These are phyloP conservation scores for Trichoderma guizhouense DNA, from an alignment of 2,329 filamentous ascomycete species.

Conservation along the genomic window DNA sequence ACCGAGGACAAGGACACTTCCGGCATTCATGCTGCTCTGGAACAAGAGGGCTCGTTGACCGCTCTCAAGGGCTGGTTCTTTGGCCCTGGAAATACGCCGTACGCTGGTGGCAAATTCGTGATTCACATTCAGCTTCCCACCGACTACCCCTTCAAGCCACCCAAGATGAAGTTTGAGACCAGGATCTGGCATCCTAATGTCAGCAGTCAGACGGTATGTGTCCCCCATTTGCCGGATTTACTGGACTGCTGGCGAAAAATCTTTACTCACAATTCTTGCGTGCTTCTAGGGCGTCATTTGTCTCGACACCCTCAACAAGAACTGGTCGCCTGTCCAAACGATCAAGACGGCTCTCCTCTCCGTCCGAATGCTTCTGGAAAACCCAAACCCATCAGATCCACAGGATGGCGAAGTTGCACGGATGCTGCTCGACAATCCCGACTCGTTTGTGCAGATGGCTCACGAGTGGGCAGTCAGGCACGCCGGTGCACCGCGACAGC, in stretches of 20 bases:
- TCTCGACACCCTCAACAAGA: conserved; percentile 82
- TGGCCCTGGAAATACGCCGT: conserved; percentile 89
- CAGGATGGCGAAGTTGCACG: conserved; percentile 93
- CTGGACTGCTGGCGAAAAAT: neutral
- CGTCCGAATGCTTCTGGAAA: conserved; percentile 86
- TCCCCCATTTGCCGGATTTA: neutral
- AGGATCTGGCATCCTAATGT: conserved; percentile 98
- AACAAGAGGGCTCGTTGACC: conserved; percentile 67
- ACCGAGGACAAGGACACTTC: conserved; percentile 68
- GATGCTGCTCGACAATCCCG: conserved; percentile 78
- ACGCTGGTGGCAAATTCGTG: conserved; percentile 77
- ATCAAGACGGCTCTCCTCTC: conserved; percentile 95
- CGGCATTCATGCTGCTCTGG: conserved; percentile 67
- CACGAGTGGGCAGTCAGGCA: conserved; percentile 86
- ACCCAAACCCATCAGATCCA: conserved; percentile 91
- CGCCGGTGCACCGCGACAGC: conserved; percentile 65
- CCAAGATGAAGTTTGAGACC: conserved; percentile 85
- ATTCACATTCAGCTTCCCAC: conserved; percentile 85
- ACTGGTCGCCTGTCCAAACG: conserved; percentile 94
- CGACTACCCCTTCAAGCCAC: conserved; percentile 91
- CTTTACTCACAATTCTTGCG: neutral
- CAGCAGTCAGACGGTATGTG: conserved; percentile 82
- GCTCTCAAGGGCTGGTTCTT: conserved; percentile 80
- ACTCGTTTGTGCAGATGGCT: conserved; percentile 75
- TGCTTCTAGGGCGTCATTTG: conserved; percentile 81